Base-by-base conservation (phyloP, 2,329 filamentous ascomycete species). In the Cadophora luteo-olivacea region DNA sequence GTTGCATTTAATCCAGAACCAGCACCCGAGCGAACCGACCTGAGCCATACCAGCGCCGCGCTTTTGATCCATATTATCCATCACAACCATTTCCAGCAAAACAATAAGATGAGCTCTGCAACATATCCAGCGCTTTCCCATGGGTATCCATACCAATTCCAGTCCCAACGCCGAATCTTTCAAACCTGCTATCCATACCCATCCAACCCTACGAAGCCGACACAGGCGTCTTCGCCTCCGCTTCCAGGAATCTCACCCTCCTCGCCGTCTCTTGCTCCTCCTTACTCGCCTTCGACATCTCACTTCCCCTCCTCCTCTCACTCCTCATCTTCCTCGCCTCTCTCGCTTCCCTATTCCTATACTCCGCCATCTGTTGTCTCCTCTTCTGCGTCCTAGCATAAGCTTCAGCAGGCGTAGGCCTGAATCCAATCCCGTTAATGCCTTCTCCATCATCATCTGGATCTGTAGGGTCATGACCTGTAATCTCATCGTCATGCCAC, bases 401-500 rank as follows among this genome's bases (percentile, higher is more conserved):
- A 7, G 87, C 88, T 55, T 89, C 81, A 24, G 87, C 87, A 6
- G 88, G 82, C 0, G 87, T 90, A 1, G 89, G 88, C 73, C 84
- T 87, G 79, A 91, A 91, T 0, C 89, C 89, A 69, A 91, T 87
- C 5, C 89, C 89, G 76, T 91, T 90, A 74, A 91, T 87, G 25
- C 89, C 89, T 3, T 85, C 86, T 62, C 89, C 89, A 74, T 91
- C 89, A 74, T 91, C 89, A 70, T 91, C 88, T 70, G 86, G 83
- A 75, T 91, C 89, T 51, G 87, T 82, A 0, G 87, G 86, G 72
- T 90, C 86, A 77, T 90, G 89, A 33, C 90, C 82, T 1, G 89
- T 91, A 69, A 91, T 91, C 75, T 91, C 89, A 72, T 90, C 85
- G 71, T 90, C 87, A 73, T 88, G 87, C 89, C 89, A 91, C 1